Percentiles rank a stretch among this genome's conserved stretches.
phyloP scores from a whole-genome alignment of 805 yeast species.

The Monosporozyma unispora region DNA sequence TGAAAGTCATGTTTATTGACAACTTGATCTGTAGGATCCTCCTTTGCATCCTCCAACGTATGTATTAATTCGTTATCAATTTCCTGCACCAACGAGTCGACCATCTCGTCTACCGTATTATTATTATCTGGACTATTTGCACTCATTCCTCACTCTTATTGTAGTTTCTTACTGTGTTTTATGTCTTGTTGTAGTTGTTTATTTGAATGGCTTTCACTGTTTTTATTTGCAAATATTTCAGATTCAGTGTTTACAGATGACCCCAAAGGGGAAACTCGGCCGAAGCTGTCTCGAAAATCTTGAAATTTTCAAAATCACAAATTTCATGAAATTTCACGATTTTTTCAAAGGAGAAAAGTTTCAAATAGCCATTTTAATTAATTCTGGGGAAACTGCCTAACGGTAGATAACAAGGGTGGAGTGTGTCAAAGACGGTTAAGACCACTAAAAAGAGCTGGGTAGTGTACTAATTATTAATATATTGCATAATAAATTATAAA shows the following conservation, averaged over 20 bases:
- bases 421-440: not conserved
- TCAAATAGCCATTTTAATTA: too few species aligned
- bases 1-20: conserved; percentile 6
- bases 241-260: not conserved
- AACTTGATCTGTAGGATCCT: not conserved
- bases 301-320: not conserved
- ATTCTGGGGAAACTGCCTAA: not conserved
- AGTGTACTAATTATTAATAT: too few species aligned
- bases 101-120: conserved; percentile 10
- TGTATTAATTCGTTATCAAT: conserved; percentile 25
- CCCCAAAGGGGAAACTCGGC: not conserved
- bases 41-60: conserved; percentile 3
- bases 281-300: not conserved
- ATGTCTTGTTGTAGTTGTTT: not conserved
- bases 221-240: not conserved
- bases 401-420: not conserved
- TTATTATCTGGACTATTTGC: not conserved
- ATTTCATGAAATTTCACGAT: not conserved
- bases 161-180: too few species aligned
- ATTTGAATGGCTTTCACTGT: not conserved
- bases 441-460: not conserved
- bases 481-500: not conserved
- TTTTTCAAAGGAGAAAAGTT: not conserved
- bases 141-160: too few species aligned
- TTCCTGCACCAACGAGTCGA: conserved; percentile 24